phyloP scores from a whole-genome alignment of 202 grass and related monocot species.

The Panicum hallii region DNA sequence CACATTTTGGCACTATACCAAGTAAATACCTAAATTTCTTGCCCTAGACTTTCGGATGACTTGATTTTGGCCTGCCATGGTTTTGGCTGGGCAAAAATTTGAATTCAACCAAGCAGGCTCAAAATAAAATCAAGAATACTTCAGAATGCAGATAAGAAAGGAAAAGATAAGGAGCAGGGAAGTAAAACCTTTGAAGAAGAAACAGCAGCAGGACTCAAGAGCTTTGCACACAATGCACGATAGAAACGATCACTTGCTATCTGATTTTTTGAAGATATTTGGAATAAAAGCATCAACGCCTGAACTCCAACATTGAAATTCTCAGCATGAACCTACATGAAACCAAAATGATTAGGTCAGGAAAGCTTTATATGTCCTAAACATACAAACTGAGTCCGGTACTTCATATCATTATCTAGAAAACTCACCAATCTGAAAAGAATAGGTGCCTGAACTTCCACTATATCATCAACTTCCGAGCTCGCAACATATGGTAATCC shows the following conservation, averaged over 20 bases:
- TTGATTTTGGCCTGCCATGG: too few species aligned
- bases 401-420: constrained; percentile 20
- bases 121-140: constrained; percentile 30
- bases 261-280: constrained; percentile 94
- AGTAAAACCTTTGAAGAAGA: constrained; percentile 83
- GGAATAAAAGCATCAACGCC: constrained; percentile 93
- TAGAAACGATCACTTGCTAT: constrained; percentile 95
- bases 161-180: constrained; percentile 15
- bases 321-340: constrained; percentile 83
- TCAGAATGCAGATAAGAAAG: constrained; percentile 39
- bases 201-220: constrained; percentile 88
- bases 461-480: constrained; percentile 92
- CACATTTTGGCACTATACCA: too few species aligned
- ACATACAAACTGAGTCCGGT: constrained; percentile 34
- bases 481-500: constrained; percentile 95
- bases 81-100: too few species aligned
- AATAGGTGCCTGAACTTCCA: constrained; percentile 89
- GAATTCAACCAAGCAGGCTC: too few species aligned
- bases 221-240: constrained; percentile 87
- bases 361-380: constrained; percentile 22
- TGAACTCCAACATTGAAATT: constrained; percentile 99
- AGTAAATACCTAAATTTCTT: too few species aligned
- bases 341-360: constrained; percentile 32
- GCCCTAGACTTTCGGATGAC: too few species aligned
- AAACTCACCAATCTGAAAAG: constrained; percentile 91